A percentile compares a stretch with the other conserved stretches of the same genome.
These are phyloP conservation scores for Pseudocercospora macadamiae DNA, from an alignment of 2,329 filamentous ascomycete genomes.

Conservation along the genomic window DNA sequence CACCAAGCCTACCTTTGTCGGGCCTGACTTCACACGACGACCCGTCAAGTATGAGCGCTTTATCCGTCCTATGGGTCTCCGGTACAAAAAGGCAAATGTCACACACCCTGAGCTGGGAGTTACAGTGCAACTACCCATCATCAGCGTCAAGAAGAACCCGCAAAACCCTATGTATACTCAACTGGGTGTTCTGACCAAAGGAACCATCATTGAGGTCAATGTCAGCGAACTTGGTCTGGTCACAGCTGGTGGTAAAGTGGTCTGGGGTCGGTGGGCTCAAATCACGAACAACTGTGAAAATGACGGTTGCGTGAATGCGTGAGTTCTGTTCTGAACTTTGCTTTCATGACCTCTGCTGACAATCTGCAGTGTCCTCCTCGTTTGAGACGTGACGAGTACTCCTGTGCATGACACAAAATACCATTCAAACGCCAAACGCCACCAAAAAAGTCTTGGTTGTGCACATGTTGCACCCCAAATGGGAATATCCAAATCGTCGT, in stretches of 20 bases:
- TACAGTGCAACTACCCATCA: conserved; percentile 75
- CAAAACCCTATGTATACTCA: conserved; percentile 91
- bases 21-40: conserved; percentile 82
- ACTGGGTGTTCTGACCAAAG: conserved; percentile 84
- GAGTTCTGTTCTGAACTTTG: not conserved
- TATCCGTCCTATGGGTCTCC: conserved; percentile 71
- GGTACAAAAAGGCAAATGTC: conserved; percentile 74
- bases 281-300: conserved; percentile 64
- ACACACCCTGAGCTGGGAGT: conserved; percentile 79
- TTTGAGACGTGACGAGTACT: conserved; percentile 12
- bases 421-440: not conserved
- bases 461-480: no score
- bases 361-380: conserved; percentile 18
- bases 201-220: conserved; percentile 87
- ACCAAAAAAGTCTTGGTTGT: no score
- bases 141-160: conserved; percentile 78
- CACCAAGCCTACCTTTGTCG: conserved; percentile 82
- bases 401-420: not conserved
- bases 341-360: not conserved
- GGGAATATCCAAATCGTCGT: no score
- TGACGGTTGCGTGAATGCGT: conserved; percentile 59
- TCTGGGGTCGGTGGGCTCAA: conserved; percentile 86
- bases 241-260: conserved; percentile 88
- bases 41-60: conserved; percentile 66
- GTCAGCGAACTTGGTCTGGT: conserved; percentile 89